Evolutionary conservation across 1,139 yeast species (phyloP), one percentile per base, ranked within the genome.

Genomic region (Protomyces gravidus): DNA sequence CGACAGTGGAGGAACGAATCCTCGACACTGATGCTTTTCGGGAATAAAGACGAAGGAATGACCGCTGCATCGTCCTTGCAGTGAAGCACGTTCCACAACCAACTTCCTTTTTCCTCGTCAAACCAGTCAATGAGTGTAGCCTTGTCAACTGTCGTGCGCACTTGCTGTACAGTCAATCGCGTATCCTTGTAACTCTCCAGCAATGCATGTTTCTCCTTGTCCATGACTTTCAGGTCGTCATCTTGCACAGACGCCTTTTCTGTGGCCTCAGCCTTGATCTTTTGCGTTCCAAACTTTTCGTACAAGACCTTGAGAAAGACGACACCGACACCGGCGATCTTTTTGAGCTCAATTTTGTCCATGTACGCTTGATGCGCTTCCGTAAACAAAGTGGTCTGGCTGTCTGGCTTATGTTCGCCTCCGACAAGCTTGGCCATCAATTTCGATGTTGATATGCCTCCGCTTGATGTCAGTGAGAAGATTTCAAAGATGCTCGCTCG

Each of bases 381-480:
- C 2, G 51, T 45, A 5, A 45, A n/a, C 11, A 53, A 17, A 2
- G 19, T n/a, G 27, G 60, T 59, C 53, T 72, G 67, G 1, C 73
- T 73, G 9, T 62, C 60, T 0, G 76, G 76, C 58, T 73, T 73
- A 60, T 71, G 67, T 25, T 59, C 27, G 4, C 67, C 64, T 26
- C 73, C 69, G 1, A 67, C 69, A 68, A 73, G 69, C 61, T 73
- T 73, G 19, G 76, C 72, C 26, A 69, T 53, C 5, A 69, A 65
- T 45, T 70, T 70, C 49, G 69, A 67, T 5, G 63, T 55, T 1
- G 70, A 71, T 2, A 72, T 69, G 7, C 76, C 76, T 17, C 72
- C 68, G 0, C 74, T 70, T 59, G 73, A 70, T 19, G 70, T 65
- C 60, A 69, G 72, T 2, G 72, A 71, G 21, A 63, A 64, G 28